These are phyloP conservation scores for Neurospora sp. DNA, from an alignment of 2,329 filamentous ascomycete genomes.

Conservation along the genomic window DNA sequence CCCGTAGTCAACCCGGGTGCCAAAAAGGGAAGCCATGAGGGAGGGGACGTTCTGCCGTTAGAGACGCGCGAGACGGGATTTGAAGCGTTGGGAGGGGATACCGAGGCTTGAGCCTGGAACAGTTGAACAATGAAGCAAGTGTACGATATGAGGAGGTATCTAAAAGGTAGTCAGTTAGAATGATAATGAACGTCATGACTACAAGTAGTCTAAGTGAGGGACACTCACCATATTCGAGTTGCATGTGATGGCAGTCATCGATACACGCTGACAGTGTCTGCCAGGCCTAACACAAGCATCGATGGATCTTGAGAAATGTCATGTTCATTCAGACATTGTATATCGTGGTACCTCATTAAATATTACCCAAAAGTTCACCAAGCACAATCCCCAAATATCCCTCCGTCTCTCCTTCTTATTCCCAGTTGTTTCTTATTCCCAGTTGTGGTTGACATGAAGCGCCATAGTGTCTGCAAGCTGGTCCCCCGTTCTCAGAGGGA, in stretches of 20 bases:
- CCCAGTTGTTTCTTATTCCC: not conserved
- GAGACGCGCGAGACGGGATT: not conserved
- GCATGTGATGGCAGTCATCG: not conserved
- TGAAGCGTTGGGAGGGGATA: constrained; percentile 5
- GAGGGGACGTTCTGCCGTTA: not conserved
- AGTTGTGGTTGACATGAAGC: not conserved
- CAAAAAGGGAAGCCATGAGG: not conserved
- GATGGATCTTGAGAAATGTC: not conserved
- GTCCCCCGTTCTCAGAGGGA: not conserved
- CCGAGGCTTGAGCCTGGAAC: constrained; percentile 1
- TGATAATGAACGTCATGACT: not conserved
- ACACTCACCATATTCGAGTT: not conserved
- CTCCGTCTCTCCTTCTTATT: not conserved
- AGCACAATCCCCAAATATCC: not conserved
- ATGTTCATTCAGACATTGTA: not conserved
- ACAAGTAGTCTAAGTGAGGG: not conserved
- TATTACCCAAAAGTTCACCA: constrained; percentile 2
- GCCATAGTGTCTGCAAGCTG: not conserved
- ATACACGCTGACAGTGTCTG: not conserved
- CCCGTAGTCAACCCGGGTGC: not conserved
- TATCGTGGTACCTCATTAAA: constrained; percentile 2
- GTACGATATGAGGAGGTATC: not conserved
- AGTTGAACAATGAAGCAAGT: not conserved
- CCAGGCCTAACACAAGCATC: not conserved
- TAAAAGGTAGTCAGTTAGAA: not conserved